A percentile compares a stretch with the other conserved stretches of the same genome.
These are phyloP conservation scores for Moricandia arvensis DNA, from an alignment of 345 rosid species.

Conservation along the genomic window DNA sequence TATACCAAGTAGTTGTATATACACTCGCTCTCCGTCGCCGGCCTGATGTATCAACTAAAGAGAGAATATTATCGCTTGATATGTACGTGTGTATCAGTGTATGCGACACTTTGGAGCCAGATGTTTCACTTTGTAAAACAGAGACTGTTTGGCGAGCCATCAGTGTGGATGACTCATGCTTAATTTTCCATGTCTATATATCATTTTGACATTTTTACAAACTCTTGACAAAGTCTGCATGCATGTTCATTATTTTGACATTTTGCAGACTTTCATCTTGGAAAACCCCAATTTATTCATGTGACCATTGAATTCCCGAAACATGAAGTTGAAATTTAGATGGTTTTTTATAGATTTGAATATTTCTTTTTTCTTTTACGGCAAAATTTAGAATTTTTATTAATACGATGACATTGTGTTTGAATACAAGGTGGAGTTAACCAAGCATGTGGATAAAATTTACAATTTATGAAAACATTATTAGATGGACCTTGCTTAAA, in stretches of 20 bases:
- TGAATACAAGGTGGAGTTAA: too few relatives aligned
- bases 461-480: too few relatives aligned
- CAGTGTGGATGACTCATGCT: background rate
- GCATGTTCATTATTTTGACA: background rate
- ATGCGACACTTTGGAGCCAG: background rate
- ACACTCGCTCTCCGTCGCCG: too few relatives aligned
- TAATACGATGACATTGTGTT: too few relatives aligned
- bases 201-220: background rate
- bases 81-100: background rate
- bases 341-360: background rate
- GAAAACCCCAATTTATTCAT: background rate
- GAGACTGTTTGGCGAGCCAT: background rate
- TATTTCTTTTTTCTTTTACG: too few relatives aligned
- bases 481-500: too few relatives aligned
- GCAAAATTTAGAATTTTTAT: too few relatives aligned
- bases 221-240: background rate
- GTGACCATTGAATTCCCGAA: background rate
- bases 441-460: too few relatives aligned
- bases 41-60: too few relatives aligned
- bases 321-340: background rate
- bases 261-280: background rate
- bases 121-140: background rate
- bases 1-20: too few relatives aligned
- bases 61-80: background rate
- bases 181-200: background rate